A percentile compares a stretch with the other conserved stretches of the same genome.
phyloP scores from a whole-genome alignment of 2,329 filamentous ascomycete genomes.

The Phialophora verrucosa region DNA sequence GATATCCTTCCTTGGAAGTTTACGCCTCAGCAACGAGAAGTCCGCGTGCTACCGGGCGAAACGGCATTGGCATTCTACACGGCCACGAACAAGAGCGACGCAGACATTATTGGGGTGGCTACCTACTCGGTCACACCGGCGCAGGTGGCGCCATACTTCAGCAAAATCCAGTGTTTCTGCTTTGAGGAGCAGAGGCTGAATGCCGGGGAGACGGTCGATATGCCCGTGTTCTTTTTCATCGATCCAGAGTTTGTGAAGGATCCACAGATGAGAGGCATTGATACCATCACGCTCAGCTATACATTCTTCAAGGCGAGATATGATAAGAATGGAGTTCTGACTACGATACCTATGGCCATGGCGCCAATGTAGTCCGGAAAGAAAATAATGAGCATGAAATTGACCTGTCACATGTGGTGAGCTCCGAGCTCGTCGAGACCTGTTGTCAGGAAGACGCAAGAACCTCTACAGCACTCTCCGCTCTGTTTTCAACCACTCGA shows the following conservation, averaged over 20 bases:
- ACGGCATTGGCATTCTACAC: slow-evolving; percentile 98
- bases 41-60: slow-evolving; percentile 91
- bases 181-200: slow-evolving; percentile 96
- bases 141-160: slow-evolving; percentile 96
- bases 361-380: slow-evolving; percentile 18
- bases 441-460: background rate
- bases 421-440: background rate
- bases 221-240: slow-evolving; percentile 99
- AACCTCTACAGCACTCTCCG: background rate
- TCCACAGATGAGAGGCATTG: slow-evolving; percentile 88
- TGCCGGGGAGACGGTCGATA: slow-evolving; percentile 95
- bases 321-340: slow-evolving; percentile 77
- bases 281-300: slow-evolving; percentile 94
- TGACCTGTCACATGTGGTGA: background rate
- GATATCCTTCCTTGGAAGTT: slow-evolving; percentile 98
- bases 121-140: slow-evolving; percentile 97
- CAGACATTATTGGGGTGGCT: slow-evolving; percentile 96
- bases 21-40: slow-evolving; percentile 92
- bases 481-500: slow-evolving; percentile 42
- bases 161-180: slow-evolving; percentile 99
- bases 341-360: slow-evolving; percentile 38
- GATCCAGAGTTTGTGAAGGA: slow-evolving; percentile 94
- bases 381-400: background rate
- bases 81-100: slow-evolving; percentile 85
- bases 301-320: slow-evolving; percentile 97